These are phyloP conservation scores for Globisporangium nodosum DNA, from an alignment of 352 stramenopile genomes.

Conservation along the genomic window DNA sequence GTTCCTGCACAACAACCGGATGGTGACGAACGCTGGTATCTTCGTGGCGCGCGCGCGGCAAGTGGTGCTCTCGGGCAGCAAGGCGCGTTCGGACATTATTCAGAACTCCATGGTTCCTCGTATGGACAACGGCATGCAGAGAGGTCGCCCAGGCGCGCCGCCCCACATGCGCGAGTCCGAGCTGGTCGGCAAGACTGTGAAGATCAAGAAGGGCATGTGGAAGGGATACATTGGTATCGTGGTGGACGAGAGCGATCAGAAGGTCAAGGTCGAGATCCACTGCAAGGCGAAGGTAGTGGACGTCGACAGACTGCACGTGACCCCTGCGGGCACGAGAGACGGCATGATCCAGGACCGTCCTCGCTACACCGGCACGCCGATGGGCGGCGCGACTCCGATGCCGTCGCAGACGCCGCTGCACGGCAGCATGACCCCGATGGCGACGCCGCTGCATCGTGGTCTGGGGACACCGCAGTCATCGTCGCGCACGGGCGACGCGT, in stretches of 20 bases:
- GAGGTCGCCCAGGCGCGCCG: conserved; percentile 30
- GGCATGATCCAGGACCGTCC: conserved; percentile 71
- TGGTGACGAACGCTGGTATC: conserved; percentile 85
- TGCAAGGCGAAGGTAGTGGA: conserved; percentile 87
- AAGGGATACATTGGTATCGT: conserved; percentile 92
- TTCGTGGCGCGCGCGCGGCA: conserved; percentile 83
- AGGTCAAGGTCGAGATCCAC: conserved; percentile 91
- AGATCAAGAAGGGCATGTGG: conserved; percentile 89
- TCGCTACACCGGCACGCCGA: conserved; percentile 67
- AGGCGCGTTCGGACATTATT: conserved; percentile 83
- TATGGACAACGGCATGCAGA: conserved; percentile 38
- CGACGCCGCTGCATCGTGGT: conserved; percentile 77
- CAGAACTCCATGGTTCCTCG: conserved; percentile 74
- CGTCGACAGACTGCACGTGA: conserved; percentile 76
- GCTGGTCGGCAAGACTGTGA: conserved; percentile 85
- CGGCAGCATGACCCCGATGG: conserved; percentile 84
- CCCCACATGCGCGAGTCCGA: conserved; percentile 57
- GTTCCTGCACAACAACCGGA: conserved; percentile 89
- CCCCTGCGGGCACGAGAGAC: conserved; percentile 69
- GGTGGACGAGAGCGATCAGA: conserved; percentile 84
- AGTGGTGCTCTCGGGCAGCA: conserved; percentile 82
- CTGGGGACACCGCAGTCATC: conserved; percentile 71
- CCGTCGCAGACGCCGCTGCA: conserved; percentile 82
- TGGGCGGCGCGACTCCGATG: conserved; percentile 72
- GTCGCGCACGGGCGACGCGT: conserved; percentile 56